Evolutionary conservation across 176 grass and related monocot genomes (phyloP).

Genomic region (Luzula sylvatica): DNA sequence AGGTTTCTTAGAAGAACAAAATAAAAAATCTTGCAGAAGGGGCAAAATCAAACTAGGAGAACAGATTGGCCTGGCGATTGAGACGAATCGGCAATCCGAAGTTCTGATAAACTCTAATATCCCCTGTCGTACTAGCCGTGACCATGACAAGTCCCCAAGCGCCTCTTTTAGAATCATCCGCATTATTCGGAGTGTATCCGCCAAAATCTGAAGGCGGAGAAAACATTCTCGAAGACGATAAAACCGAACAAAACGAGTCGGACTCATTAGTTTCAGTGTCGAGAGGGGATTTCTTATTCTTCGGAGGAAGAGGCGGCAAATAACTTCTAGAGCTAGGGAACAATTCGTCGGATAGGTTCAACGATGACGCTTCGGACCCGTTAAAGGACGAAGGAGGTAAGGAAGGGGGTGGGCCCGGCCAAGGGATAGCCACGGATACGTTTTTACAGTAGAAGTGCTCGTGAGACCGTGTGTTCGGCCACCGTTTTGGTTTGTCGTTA

Average conservation of each 20-base stretch:
- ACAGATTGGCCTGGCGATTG: no score
- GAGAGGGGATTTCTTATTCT: not conserved
- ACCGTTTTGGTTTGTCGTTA: constrained; percentile 39
- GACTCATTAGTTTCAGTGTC: not conserved
- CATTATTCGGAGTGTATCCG: no score
- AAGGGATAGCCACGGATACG: constrained; percentile 67
- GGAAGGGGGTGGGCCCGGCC: constrained; percentile 37
- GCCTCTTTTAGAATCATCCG: constrained; percentile 22
- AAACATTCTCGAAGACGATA: constrained; percentile 18
- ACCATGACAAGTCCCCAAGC: constrained; percentile 85
- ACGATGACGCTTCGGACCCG: not conserved
- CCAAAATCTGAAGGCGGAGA: constrained; percentile 8
- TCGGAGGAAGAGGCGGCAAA: constrained; percentile 20
- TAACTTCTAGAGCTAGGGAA: constrained; percentile 15
- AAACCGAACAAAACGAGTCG: constrained; percentile 10
- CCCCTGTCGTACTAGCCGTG: constrained; percentile 50
- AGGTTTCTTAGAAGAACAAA: no score
- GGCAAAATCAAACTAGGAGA: no score
- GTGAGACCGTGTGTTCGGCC: constrained; percentile 64
- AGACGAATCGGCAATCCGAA: constrained; percentile 90
- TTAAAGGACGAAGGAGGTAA: constrained; percentile 9
- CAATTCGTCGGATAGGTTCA: not conserved
- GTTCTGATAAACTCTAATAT: constrained; percentile 87
- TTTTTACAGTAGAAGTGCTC: constrained; percentile 89
- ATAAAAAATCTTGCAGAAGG: no score